phyloP scores from a whole-genome alignment of 495 filamentous ascomycete species.

The Penicillium pulvis region DNA sequence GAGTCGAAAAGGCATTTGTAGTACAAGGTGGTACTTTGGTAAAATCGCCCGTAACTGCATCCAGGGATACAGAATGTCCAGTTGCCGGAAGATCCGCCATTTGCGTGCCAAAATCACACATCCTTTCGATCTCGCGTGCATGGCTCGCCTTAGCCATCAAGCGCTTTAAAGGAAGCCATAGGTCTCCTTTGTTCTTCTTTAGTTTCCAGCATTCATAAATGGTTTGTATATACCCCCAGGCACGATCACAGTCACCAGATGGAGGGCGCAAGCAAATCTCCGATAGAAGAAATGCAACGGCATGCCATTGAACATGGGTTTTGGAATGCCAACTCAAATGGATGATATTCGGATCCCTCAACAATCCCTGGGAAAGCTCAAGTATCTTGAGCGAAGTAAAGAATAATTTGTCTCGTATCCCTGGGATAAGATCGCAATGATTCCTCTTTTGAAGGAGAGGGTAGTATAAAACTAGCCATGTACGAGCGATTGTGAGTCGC shows the following conservation, averaged over 20 bases:
- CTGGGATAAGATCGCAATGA: slow-evolving; percentile 33
- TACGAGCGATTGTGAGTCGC: slow-evolving; percentile 66
- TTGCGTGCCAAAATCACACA: too few species aligned
- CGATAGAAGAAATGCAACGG: slow-evolving; percentile 66
- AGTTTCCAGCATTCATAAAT: slow-evolving; percentile 12
- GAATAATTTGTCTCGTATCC: slow-evolving; percentile 73
- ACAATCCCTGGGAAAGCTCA: slow-evolving; percentile 68
- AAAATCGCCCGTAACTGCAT: too few species aligned
- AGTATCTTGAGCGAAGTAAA: slow-evolving; percentile 73
- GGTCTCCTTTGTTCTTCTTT: slow-evolving; percentile 12
- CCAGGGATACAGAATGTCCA: too few species aligned
- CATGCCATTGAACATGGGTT: slow-evolving; percentile 82
- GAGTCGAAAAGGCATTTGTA: too few species aligned
- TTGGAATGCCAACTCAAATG: slow-evolving; percentile 83
- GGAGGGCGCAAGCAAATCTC: slow-evolving; percentile 23
- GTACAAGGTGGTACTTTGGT: too few species aligned
- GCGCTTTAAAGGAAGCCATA: slow-evolving; percentile 12
- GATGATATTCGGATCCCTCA: slow-evolving; percentile 58
- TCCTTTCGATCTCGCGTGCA: slow-evolving; percentile 10
- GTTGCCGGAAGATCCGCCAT: too few species aligned
- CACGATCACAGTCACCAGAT: slow-evolving; percentile 10
- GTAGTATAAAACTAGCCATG: slow-evolving; percentile 66
- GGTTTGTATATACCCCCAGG: slow-evolving; percentile 13
- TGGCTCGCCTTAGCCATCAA: slow-evolving; percentile 14
- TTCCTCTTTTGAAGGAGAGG: slow-evolving; percentile 49